Base-by-base conservation (phyloP, 169 alveolate species). In the Plasmodium reichenowi region DNA sequence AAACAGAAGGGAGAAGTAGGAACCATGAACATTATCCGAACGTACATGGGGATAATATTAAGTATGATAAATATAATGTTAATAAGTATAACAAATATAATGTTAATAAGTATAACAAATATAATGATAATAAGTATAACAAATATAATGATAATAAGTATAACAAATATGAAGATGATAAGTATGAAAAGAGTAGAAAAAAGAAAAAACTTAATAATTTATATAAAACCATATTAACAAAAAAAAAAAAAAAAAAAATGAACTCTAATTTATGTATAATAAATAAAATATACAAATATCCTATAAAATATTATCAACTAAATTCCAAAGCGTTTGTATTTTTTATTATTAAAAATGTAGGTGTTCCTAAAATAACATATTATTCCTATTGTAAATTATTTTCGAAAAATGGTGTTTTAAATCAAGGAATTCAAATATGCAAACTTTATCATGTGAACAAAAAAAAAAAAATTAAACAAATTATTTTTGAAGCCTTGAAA, bases 391-490 rank as follows among this genome's bases (percentile, higher is more conserved):
- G 78, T 29, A 76, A 67, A 10, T 29, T 76, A 15, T 58, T 76
- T 17, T 24, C 89, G 9, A 50, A 15, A n/a, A 17, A 56, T 22
- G 89, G 76, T 13, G 45, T 64, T 2, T 8, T 76, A 22, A 76
- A 64, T 15, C 89, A 76, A 45, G 89, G 89, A n/a, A 12, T 76
- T 3, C 89, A 76, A 76, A 64, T 76, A 64, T 63, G 50, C 26
- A 63, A 76, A 38, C 9, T 76, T 22, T 76, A 64, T 45, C 70
- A 63, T 66, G 45, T 56, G 6, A 43, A 48, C 10, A 68, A 32
- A 47, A 64, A 52, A 26, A 24, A 26, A 22, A 54, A 54, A 3
- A 72, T 74, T 24, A 29, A 29, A 50, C 38, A 47, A 15, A 6
- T 38, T 45, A 63, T 74, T 43, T 17, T 68, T 47, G 26, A 52